Evolutionary conservation across 2,329 filamentous ascomycete species (phyloP), one percentile per base, ranked within the genome.

Genomic region (Dactylellina sp.): DNA sequence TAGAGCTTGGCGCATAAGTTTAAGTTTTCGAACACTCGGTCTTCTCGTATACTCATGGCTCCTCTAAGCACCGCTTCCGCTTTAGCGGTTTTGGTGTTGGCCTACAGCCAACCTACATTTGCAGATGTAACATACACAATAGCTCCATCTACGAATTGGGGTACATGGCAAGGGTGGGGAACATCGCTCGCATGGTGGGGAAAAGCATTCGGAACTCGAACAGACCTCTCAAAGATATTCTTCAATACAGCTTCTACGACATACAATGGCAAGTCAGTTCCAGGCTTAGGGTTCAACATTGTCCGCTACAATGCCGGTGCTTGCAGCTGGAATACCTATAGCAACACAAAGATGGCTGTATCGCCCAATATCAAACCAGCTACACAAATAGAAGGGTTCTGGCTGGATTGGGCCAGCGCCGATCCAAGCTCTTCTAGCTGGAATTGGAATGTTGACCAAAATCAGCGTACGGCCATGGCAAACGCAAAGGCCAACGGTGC

Each of bases 101-200:
- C n/a, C 37, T 40, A 14, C 37, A 40, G 37, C 12, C 37, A 40
- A 40, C 37, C 37, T 14, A 40, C 12, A 7, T 16, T 14, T 14
- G 9, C 37, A 16, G 37, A 40, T 16, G 11, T 14, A 16, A 40
- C 37, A 40, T 80, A 79, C 32, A 80, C 78, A 18, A 80, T 81
- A 56, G 77, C 78, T 37, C 71, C 80, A 9, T 76, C 77, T 2
- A 79, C 80, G 14, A 81, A 81, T 75, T 82, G 79, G 71, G 82
- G 82, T 16, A 81, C 77, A 0, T 84, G 82, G 82, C 82, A 83
- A 60, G 82, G 82, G 53, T 84, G 82, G 82, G 82, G 82, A 11
- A 81, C 80, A 0, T 83, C 81, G 11, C 79, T 84, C 1, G 82
- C 82, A 7, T 84, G 82, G 82, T 84, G 82, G 82, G 82, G 81